A percentile compares a stretch with the other conserved stretches of the same genome.
Evolutionary conservation across 2,329 filamentous ascomycete species (phyloP).

Genomic region (Epichloe festucae): DNA sequence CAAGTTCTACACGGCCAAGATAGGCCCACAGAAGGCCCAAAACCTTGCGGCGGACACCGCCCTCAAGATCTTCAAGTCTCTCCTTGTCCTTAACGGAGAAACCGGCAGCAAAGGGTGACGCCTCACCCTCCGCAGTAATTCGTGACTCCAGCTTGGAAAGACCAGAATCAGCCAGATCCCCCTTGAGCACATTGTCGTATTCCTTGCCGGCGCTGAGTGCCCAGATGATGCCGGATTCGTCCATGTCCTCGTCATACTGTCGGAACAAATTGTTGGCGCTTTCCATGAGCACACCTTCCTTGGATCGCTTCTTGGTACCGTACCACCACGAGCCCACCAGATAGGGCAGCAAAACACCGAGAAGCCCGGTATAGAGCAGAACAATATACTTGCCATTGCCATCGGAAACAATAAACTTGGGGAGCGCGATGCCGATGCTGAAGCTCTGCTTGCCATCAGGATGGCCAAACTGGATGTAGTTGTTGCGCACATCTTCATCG

Average conservation of each 20-base stretch:
- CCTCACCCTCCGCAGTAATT: conserved; percentile 50
- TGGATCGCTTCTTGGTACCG: conserved; percentile 81
- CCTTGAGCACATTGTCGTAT: conserved; percentile 63
- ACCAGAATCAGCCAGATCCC: conserved; percentile 66
- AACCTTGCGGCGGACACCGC: conserved; percentile 69
- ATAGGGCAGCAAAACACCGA: conserved; percentile 85
- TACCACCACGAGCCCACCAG: conserved; percentile 98
- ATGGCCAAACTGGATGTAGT: conserved; percentile 90
- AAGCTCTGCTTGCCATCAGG: conserved; percentile 97
- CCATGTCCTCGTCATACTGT: conserved; percentile 76
- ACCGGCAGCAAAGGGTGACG: conserved; percentile 37
- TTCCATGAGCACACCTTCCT: conserved; percentile 84
- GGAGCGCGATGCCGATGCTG: conserved; percentile 93
- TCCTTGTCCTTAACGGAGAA: conserved; percentile 63
- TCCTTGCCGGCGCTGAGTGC: conserved; percentile 80
- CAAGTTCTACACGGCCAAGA: conserved; percentile 74
- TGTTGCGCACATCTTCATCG: conserved; percentile 93
- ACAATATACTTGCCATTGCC: conserved; percentile 94
- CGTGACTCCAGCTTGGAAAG: conserved; percentile 74
- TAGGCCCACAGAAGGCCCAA: conserved; percentile 91
- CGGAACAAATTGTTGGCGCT: conserved; percentile 91
- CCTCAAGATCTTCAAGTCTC: conserved; percentile 68
- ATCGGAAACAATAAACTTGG: conserved; percentile 82
- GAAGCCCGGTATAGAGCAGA: conserved; percentile 72
- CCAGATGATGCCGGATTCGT: conserved; percentile 65